Conservation (phyloP, 495 filamentous ascomycete genomes). For the Chlorociboria aeruginascens region DNA sequence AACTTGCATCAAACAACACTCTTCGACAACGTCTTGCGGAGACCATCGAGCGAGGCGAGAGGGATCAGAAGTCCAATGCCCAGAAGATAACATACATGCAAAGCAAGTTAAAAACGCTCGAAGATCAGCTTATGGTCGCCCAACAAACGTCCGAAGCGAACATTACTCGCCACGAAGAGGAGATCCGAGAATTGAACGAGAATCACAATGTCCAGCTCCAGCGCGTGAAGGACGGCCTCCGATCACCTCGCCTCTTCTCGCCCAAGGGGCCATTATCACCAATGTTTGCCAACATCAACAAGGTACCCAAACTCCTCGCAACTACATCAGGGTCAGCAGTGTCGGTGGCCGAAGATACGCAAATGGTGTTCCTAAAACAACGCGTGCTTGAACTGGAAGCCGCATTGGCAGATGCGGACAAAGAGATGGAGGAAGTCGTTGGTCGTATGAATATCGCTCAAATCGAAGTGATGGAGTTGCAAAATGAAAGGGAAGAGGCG, state of each 20-base stretch:
- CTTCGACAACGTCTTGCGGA: constrained; percentile 72
- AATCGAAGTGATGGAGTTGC: constrained; percentile 84
- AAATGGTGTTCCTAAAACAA: constrained; percentile 62
- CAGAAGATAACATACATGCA: constrained; percentile 76
- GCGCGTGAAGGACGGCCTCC: constrained; percentile 39
- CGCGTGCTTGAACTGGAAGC: constrained; percentile 71
- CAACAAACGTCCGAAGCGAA: constrained; percentile 81
- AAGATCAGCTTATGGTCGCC: constrained; percentile 72
- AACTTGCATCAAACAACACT: constrained; percentile 62
- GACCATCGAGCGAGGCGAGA: constrained; percentile 77
- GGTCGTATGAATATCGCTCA: constrained; percentile 85
- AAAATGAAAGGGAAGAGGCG: constrained; percentile 84
- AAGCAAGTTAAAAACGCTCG: constrained; percentile 59
- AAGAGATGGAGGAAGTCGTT: constrained; percentile 92
- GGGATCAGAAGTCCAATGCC: constrained; percentile 67
- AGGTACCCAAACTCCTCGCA: constrained; percentile 42
- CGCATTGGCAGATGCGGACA: constrained; percentile 68
- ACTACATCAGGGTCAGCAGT: constrained; percentile 27
- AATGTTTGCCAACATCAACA: constrained; percentile 35
- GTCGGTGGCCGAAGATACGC: constrained; percentile 29
- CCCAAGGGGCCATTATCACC: constrained; percentile 52
- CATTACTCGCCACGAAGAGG: constrained; percentile 74
- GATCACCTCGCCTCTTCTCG: constrained; percentile 31
- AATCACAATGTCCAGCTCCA: constrained; percentile 66
- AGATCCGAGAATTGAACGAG: constrained; percentile 61